phyloP scores from a whole-genome alignment of 2,329 filamentous ascomycete genomes.

The Nothopassalora personata region DNA sequence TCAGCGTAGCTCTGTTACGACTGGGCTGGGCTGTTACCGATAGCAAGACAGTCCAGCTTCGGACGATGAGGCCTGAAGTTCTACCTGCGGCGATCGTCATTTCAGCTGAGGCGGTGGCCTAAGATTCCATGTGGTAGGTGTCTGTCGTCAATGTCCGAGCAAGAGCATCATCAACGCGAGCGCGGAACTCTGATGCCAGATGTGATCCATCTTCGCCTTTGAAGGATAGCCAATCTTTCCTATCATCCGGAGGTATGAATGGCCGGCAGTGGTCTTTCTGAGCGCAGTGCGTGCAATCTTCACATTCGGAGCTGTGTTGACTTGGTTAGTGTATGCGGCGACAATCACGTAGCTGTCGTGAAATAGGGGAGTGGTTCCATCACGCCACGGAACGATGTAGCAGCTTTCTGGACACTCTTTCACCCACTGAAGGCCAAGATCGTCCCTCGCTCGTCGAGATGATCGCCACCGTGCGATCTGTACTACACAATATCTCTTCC shows the following conservation, averaged over 20 bases:
- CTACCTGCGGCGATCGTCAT: not conserved
- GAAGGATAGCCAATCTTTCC: constrained; percentile 2
- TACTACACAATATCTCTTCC: not conserved
- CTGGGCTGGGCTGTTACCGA: not conserved
- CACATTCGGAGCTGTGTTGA: not conserved
- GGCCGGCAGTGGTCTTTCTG: not conserved
- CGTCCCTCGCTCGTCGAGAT: not conserved
- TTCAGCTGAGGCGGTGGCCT: not conserved
- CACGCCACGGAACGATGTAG: not conserved
- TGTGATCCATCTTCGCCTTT: not conserved
- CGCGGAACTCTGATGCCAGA: not conserved
- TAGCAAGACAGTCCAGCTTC: not conserved
- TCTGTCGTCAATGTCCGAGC: not conserved
- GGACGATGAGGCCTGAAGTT: not conserved
- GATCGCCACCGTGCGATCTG: not conserved
- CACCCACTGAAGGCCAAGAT: not conserved
- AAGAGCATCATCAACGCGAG: not conserved
- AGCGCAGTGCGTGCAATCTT: constrained; percentile 3
- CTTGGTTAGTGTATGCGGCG: not conserved
- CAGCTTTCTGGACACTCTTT: not conserved
- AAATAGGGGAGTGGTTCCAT: not conserved
- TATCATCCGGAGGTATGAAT: not conserved
- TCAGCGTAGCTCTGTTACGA: not conserved
- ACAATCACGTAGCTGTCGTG: not conserved
- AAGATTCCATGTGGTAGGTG: not conserved